Percentiles rank a stretch among this genome's conserved stretches.
Conservation (phyloP, 108 stramenopile genomes). For the Pelagomonas calceolata region DNA sequence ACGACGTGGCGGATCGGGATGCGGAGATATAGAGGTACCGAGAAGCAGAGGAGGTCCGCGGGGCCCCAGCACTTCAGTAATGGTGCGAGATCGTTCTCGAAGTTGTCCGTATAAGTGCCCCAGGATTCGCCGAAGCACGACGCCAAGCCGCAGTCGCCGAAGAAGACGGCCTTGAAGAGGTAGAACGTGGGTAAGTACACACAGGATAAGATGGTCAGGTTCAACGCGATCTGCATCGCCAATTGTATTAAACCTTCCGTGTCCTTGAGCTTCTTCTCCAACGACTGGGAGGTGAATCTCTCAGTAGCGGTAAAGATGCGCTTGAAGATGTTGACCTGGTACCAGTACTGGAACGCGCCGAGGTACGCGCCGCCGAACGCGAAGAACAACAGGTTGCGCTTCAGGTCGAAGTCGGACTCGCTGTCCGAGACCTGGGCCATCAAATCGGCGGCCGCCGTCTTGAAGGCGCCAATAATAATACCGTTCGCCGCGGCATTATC, state of each 20-base stretch:
- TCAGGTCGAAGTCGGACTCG: constrained; percentile 32
- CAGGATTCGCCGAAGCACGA: too few relatives aligned
- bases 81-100: constrained; percentile 48
- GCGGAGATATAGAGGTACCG: constrained; percentile 48
- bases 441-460: constrained; percentile 45
- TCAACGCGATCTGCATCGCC: constrained; percentile 37
- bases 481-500: constrained; percentile 41
- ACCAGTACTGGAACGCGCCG: constrained; percentile 57
- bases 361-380: constrained; percentile 45
- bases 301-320: constrained; percentile 45
- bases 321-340: constrained; percentile 58
- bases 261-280: constrained; percentile 43
- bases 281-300: constrained; percentile 44
- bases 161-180: constrained; percentile 55
- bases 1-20: constrained; percentile 52
- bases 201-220: constrained; percentile 40
- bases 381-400: constrained; percentile 40
- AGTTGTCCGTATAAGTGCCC: constrained; percentile 38
- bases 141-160: too few relatives aligned
- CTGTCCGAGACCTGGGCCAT: constrained; percentile 45
- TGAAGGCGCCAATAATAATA: constrained; percentile 42
- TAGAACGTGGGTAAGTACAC: constrained; percentile 59
- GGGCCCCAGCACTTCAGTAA: constrained; percentile 47
- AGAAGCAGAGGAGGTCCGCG: constrained; percentile 32
- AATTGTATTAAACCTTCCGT: constrained; percentile 26